Percentiles rank a stretch among this genome's conserved stretches.
Evolutionary conservation across 208 protist genomes (phyloP).

Genomic region (Entamoeba histolytica): DNA sequence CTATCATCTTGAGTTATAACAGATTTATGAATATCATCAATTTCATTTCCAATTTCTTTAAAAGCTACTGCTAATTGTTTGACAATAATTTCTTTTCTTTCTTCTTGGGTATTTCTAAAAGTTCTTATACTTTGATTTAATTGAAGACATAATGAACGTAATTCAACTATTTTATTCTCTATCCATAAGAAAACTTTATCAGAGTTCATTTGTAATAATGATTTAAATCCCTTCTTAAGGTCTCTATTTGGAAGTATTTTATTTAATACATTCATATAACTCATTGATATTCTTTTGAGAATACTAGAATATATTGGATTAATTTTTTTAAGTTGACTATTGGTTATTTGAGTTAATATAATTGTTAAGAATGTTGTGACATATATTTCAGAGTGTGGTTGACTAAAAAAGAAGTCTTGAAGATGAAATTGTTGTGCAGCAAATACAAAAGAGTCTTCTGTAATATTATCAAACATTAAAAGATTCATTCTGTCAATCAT

Average conservation of each 20-base stretch:
- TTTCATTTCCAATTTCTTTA: no score
- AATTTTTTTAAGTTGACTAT: background rate
- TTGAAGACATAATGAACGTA: no score
- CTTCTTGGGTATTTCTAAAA: no score
- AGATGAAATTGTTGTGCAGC: background rate
- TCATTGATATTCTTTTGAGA: background rate
- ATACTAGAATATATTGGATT: background rate
- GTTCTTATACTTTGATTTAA: no score
- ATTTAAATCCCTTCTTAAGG: background rate
- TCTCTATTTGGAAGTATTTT: background rate
- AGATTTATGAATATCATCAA: no score
- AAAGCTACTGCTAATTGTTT: no score
- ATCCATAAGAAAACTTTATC: no score
- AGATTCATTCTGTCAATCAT: background rate
- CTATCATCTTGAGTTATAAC: no score
- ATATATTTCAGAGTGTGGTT: background rate
- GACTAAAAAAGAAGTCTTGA: background rate
- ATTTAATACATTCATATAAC: background rate
- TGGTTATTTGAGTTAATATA: background rate
- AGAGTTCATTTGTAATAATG: background rate
- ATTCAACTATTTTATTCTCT: no score
- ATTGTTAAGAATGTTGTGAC: background rate
- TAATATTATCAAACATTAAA: background rate
- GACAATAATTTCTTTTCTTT: no score
- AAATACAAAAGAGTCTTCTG: background rate